A percentile compares a stretch with the other conserved stretches of the same genome.
phyloP scores from a whole-genome alignment of 768 basidiomycete genomes.

The Termitomyces sp. region DNA sequence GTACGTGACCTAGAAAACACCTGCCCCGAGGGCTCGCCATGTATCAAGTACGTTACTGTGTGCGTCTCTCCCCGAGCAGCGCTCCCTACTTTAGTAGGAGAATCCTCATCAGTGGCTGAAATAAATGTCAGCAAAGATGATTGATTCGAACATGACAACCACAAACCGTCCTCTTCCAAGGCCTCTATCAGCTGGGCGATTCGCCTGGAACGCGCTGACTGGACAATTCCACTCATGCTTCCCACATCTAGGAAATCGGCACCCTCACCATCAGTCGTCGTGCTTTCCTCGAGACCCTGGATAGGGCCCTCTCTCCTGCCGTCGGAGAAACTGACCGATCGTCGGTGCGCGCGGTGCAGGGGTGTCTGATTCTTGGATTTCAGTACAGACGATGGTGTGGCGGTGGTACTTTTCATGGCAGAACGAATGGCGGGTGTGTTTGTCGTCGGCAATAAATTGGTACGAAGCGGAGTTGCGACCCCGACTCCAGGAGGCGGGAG shows the following conservation, averaged over 20 bases:
- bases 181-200: constrained; percentile 78
- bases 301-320: constrained; percentile 91
- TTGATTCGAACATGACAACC: not conserved
- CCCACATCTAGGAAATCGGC: constrained; percentile 12
- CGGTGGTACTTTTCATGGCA: constrained; percentile 34
- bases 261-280: constrained; percentile 32
- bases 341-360: constrained; percentile 48
- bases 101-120: constrained; percentile 25
- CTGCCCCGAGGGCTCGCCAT: constrained; percentile 23
- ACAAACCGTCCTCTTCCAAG: constrained; percentile 63
- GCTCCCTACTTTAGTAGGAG: constrained; percentile 46
- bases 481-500: not conserved
- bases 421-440: constrained; percentile 36
- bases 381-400: constrained; percentile 56
- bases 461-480: constrained; percentile 21
- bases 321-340: constrained; percentile 96
- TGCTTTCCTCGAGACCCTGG: constrained; percentile 39
- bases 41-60: constrained; percentile 33
- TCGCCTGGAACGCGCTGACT: constrained; percentile 70
- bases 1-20: constrained; percentile 34
- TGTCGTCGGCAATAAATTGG: constrained; percentile 9
- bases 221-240: constrained; percentile 28
- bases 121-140: not conserved
- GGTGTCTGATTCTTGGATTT: constrained; percentile 54
- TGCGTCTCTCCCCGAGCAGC: constrained; percentile 43